Evolutionary conservation across 306 rosid species (phyloP).

Genomic region (Lotus japonicus): DNA sequence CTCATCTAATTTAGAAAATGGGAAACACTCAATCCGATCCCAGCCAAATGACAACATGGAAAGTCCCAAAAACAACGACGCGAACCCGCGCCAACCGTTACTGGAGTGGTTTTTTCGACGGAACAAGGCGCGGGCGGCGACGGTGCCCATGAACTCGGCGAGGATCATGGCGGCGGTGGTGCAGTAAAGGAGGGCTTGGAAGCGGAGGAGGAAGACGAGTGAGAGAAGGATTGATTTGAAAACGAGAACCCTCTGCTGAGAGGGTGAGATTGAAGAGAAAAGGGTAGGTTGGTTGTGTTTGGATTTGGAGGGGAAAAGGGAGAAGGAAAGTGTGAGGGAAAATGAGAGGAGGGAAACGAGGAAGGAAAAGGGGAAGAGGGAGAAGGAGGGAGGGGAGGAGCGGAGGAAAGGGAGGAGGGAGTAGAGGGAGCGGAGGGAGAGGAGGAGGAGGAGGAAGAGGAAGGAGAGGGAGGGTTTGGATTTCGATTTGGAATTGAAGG

Average conservation of each 20-base stretch:
- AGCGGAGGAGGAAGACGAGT: conserved; percentile 66
- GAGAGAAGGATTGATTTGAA: conserved; percentile 65
- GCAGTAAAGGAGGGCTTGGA: conserved; percentile 79
- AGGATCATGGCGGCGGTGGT: conserved; percentile 90
- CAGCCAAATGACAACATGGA: conserved; percentile 65
- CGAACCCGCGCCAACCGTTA: conserved; percentile 47
- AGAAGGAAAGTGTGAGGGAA: conserved; percentile 42
- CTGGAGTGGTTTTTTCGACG: conserved; percentile 16
- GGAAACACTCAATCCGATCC: conserved; percentile 79
- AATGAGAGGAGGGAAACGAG: conserved; percentile 60
- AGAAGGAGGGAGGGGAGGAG: conserved; percentile 71
- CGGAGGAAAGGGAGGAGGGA: conserved; percentile 75
- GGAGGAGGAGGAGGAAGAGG: conserved; percentile 61
- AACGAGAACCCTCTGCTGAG: conserved; percentile 40
- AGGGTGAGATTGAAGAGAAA: conserved; percentile 33
- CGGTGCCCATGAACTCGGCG: conserved; percentile 64
- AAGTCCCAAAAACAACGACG: conserved; percentile 44
- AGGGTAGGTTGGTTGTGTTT: conserved; percentile 30
- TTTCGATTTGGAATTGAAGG: conserved; percentile 39
- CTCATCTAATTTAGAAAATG: conserved; percentile 38
- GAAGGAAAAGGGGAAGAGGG: conserved; percentile 71
- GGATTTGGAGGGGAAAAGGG: conserved; percentile 31
- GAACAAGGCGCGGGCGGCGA: conserved; percentile 35
- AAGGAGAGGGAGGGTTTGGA: conserved; percentile 43
- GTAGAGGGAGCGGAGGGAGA: conserved; percentile 68